phyloP scores from a whole-genome alignment of 2,329 filamentous ascomycete species.

The Epicoccum sorghinum region DNA sequence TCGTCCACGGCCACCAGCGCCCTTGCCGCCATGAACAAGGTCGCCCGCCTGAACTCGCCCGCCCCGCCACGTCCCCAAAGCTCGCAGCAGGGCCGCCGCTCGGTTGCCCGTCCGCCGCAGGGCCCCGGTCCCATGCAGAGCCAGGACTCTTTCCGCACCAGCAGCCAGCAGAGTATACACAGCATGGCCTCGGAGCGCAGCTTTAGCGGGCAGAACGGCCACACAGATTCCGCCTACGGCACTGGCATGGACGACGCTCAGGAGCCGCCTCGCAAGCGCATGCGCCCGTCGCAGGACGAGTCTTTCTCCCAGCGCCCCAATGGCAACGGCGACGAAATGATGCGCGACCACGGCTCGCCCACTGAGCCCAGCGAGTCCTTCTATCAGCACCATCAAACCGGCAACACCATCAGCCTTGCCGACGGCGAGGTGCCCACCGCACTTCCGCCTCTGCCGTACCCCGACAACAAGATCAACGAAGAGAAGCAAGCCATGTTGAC shows the following conservation, averaged over 20 bases:
- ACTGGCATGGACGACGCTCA: slow-evolving; percentile 62
- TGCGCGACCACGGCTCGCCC: slow-evolving; percentile 67
- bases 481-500: slow-evolving; percentile 85
- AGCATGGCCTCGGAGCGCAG: slow-evolving; percentile 77
- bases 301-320: slow-evolving; percentile 46
- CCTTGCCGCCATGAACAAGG: slow-evolving; percentile 93
- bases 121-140: slow-evolving; percentile 60
- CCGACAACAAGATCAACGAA: slow-evolving; percentile 69
- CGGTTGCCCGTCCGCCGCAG: slow-evolving; percentile 68
- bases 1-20: slow-evolving; percentile 91
- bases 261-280: slow-evolving; percentile 83
- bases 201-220: slow-evolving; percentile 61
- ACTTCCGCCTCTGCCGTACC: slow-evolving; percentile 67
- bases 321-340: slow-evolving; percentile 60
- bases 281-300: slow-evolving; percentile 57
- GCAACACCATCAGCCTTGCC: slow-evolving; percentile 54
- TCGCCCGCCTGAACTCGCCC: slow-evolving; percentile 86
- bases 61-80: slow-evolving; percentile 65
- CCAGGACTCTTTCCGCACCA: slow-evolving; percentile 70
- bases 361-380: slow-evolving; percentile 84
- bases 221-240: slow-evolving; percentile 70
- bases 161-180: slow-evolving; percentile 79
- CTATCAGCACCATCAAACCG: slow-evolving; percentile 48
- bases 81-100: slow-evolving; percentile 69
- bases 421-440: slow-evolving; percentile 63